Evolutionary conservation across 2,329 filamentous ascomycete species (phyloP).

Genomic region (Alternaria tenuissima): DNA sequence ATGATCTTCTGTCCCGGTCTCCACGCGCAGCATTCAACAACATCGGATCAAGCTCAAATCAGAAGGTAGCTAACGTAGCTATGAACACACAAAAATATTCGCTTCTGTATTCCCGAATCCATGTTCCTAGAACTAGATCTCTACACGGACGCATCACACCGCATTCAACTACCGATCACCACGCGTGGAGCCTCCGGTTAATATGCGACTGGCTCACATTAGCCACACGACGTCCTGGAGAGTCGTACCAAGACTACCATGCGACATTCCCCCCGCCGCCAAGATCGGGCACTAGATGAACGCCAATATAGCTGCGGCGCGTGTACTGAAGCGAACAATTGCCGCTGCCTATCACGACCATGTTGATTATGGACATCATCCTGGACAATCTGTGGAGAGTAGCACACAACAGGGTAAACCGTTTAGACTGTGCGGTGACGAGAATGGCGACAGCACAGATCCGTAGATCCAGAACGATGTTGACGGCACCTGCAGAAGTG

Average conservation of each 20-base stretch:
- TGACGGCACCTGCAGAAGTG: constrained; percentile 18
- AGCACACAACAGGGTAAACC: constrained; percentile 13
- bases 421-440: constrained; percentile 9
- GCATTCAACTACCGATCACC: constrained; percentile 8
- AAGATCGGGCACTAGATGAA: constrained; percentile 29
- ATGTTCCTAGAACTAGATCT: neutral
- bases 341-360: constrained; percentile 29
- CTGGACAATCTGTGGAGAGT: constrained; percentile 28
- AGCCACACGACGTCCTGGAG: constrained; percentile 6
- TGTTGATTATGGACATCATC: constrained; percentile 22
- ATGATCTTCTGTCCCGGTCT: neutral
- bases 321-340: constrained; percentile 24
- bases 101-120: neutral
- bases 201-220: constrained; percentile 9
- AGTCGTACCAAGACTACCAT: constrained; percentile 12
- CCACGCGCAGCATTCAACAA: neutral
- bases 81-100: neutral
- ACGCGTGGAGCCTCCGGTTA: neutral
- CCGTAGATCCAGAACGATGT: constrained; percentile 22
- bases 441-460: constrained; percentile 7
- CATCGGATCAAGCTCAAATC: neutral
- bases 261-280: constrained; percentile 28
- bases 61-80: neutral
- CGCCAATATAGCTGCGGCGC: constrained; percentile 28
- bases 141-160: neutral